Evolutionary conservation across 257 asterid genomes (phyloP), one percentile per base, ranked within the genome.

Genomic region (Mitragyna speciosa): DNA sequence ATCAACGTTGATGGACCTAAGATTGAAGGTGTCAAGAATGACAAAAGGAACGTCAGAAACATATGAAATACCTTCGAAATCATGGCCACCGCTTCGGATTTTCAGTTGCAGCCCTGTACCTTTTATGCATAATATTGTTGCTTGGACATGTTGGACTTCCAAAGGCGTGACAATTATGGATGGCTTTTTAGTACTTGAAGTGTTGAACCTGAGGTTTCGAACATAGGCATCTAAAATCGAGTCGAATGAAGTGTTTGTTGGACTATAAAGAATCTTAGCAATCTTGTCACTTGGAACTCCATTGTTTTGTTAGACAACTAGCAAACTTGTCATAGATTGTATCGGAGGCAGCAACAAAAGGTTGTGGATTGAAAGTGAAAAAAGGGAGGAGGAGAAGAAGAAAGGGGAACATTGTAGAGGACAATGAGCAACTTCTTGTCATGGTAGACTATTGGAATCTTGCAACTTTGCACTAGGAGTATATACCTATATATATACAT

Each of bases 71-170:
- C 87, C 89, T 30, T 88, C 94, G 48, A 61, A 90, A 64, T 90
- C 92, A 26, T 90, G 95, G 12, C 91, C 92, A 2, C 92, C 93
- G 26, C 94, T 89, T 20, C 92, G 85, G 70, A 86, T 83, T 47
- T 80, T 87, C 15, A 91, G 82, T 12, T 76, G 85, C 19, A 90
- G 22, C 1, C 81, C 76, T 20, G 74, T 72, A 11, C 56, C 36
- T 66, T 83, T 84, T 10, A 87, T 65, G 70, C 93, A 87, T 7
- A 72, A 0, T 12, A 87, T 75, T 12, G 86, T 43, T 5, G 84
- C 85, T 15, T 68, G 80, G 2, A 86, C 76, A 0, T 84, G 87
- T 14, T 77, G 24, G 17, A 49, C 84, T 1, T 4, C 2, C 54
- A 65, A n/a, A 22, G 91, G 89, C 22, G 90, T 70, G 15, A 86